phyloP scores from a whole-genome alignment of 371 early-diverging fungal species.

The Furculomyces boomerangus region DNA sequence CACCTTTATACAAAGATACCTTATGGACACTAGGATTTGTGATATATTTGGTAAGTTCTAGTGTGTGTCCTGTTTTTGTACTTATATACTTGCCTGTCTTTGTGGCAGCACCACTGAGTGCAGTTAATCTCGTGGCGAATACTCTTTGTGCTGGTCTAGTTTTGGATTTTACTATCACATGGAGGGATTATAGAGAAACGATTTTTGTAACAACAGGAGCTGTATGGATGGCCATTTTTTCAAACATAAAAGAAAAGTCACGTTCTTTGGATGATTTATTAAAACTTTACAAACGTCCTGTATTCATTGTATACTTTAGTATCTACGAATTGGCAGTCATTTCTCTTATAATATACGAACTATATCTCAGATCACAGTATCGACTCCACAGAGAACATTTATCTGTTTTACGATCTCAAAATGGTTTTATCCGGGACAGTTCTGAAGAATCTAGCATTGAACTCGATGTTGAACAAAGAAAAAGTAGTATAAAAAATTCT shows the following conservation, averaged over 20 bases:
- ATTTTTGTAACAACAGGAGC: slow-evolving; percentile 48
- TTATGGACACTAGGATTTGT: slow-evolving; percentile 43
- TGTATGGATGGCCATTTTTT: slow-evolving; percentile 49
- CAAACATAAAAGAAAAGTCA: slow-evolving; percentile 50
- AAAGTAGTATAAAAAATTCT: too few relatives aligned
- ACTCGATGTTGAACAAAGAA: too few relatives aligned
- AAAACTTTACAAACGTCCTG: slow-evolving; percentile 42
- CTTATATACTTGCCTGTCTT: slow-evolving; percentile 68
- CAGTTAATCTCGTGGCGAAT: slow-evolving; percentile 59
- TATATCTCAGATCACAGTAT: neutral
- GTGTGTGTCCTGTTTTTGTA: slow-evolving; percentile 50
- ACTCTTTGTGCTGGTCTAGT: slow-evolving; percentile 51
- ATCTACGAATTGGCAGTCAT: slow-evolving; percentile 33
- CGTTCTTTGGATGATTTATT: slow-evolving; percentile 54
- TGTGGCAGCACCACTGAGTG: slow-evolving; percentile 62
- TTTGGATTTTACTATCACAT: slow-evolving; percentile 41
- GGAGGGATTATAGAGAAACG: slow-evolving; percentile 46
- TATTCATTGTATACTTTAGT: slow-evolving; percentile 50
- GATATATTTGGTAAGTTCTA: slow-evolving; percentile 42
- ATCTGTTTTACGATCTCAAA: neutral
- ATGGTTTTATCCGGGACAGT: too few relatives aligned
- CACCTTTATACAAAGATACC: slow-evolving; percentile 13
- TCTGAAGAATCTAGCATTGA: too few relatives aligned
- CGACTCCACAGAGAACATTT: neutral
- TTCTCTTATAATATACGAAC: slow-evolving; percentile 11